Conservation (phyloP, 78 protist genomes). For the Dictyostelium brefeldianum region DNA sequence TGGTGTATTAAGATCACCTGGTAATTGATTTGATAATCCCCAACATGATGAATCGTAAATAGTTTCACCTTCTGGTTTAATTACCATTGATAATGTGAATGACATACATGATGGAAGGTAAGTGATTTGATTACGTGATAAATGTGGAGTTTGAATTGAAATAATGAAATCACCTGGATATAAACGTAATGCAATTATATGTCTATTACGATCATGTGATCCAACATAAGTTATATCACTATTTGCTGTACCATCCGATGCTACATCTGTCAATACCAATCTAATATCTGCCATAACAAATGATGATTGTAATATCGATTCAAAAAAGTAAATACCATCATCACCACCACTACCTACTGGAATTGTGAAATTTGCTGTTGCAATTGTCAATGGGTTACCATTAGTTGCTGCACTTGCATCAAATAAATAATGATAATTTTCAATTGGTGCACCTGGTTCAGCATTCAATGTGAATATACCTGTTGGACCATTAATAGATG, state of each 20-base stretch:
- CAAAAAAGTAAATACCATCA: conserved; percentile 10
- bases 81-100: neutral
- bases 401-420: neutral
- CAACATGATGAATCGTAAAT: conserved; percentile 24
- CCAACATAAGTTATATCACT: conserved; percentile 2
- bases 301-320: neutral
- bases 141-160: neutral
- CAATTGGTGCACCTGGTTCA: too few species aligned
- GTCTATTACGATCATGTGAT: conserved; percentile 42
- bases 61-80: neutral
- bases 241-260: neutral
- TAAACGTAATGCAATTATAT: neutral
- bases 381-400: neutral
- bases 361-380: neutral
- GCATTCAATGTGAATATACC: neutral
- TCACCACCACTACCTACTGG: conserved; percentile 4
- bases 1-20: conserved; percentile 30
- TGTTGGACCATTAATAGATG: neutral
- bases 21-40: neutral
- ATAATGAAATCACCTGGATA: conserved; percentile 45
- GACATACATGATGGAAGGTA: conserved; percentile 23
- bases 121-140: neutral
- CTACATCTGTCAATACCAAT: neutral
- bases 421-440: neutral
- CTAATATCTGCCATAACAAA: neutral